These are phyloP conservation scores for Lipomyces japonicus DNA, from an alignment of 805 yeast species.

Conservation along the genomic window DNA sequence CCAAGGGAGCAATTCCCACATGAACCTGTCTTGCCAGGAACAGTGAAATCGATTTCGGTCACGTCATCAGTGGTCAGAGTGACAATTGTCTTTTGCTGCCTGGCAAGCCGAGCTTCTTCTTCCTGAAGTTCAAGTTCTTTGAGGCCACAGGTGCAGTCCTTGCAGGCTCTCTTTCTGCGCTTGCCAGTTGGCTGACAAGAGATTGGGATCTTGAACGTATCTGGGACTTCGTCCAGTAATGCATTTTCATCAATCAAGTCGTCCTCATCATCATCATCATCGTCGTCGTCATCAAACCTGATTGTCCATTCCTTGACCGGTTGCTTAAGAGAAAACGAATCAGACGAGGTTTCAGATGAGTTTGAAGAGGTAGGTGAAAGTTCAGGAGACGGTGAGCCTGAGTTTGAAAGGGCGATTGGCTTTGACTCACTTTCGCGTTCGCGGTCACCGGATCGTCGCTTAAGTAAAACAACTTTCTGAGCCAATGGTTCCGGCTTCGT, in stretches of 20 bases:
- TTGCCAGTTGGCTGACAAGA: conserved; percentile 24
- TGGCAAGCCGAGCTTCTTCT: conserved; percentile 40
- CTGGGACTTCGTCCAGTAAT: conserved; percentile 43
- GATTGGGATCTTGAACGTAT: conserved; percentile 32
- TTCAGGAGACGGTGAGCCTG: conserved; percentile 32
- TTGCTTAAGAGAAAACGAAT: conserved; percentile 37
- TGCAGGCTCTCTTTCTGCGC: conserved; percentile 84
- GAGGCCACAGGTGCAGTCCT: conserved; percentile 96
- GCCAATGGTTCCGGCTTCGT: conserved; percentile 44
- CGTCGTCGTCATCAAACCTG: conserved; percentile 46
- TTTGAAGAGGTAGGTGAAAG: conserved; percentile 48
- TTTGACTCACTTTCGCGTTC: conserved; percentile 15
- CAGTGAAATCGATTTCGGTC: conserved; percentile 89
- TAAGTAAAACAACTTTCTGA: conserved; percentile 30
- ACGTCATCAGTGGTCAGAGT: conserved; percentile 64
- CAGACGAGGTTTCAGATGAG: conserved; percentile 38
- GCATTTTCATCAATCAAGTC: conserved; percentile 58
- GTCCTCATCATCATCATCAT: conserved; percentile 47
- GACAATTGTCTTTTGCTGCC: conserved; percentile 45
- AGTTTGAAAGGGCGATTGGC: conserved; percentile 35
- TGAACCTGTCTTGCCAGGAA: conserved; percentile 88
- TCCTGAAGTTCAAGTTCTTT: conserved; percentile 71
- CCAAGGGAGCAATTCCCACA: conserved; percentile 97
- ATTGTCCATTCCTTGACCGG: conserved; percentile 43
- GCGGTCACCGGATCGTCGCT: conserved; percentile 8